phyloP scores from a whole-genome alignment of 2,329 filamentous ascomycete genomes.

The Scopulariopsis brevicaulis region DNA sequence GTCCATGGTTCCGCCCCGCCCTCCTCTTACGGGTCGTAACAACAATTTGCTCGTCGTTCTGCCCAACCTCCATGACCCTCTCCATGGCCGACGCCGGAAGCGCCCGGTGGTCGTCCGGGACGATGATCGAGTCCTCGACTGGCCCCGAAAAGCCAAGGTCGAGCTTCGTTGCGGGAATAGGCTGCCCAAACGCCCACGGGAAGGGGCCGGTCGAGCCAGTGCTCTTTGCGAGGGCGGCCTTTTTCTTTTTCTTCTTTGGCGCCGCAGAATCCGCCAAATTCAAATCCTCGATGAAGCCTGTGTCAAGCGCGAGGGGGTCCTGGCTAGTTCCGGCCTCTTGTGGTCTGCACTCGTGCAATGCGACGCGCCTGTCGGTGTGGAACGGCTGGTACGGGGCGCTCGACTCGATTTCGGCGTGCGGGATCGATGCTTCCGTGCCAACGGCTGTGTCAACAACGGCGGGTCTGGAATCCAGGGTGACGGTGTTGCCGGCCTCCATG shows the following conservation, averaged over 20 bases:
- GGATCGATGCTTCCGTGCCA: slow-evolving; percentile 52
- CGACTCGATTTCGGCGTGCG: slow-evolving; percentile 82
- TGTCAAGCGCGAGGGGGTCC: background rate
- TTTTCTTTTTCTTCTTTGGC: slow-evolving; percentile 24
- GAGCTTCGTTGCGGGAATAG: slow-evolving; percentile 36
- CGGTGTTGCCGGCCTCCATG: slow-evolving; percentile 40
- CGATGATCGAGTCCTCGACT: slow-evolving; percentile 40
- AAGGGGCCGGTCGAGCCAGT: slow-evolving; percentile 6
- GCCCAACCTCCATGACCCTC: slow-evolving; percentile 44
- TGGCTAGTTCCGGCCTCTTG: background rate
- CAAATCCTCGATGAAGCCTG: slow-evolving; percentile 20
- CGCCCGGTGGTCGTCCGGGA: slow-evolving; percentile 43
- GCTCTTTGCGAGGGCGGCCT: slow-evolving; percentile 8
- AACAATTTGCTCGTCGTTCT: slow-evolving; percentile 65
- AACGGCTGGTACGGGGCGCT: slow-evolving; percentile 94
- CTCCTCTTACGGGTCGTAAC: slow-evolving; percentile 67
- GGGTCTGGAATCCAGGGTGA: slow-evolving; percentile 33
- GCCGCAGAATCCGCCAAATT: slow-evolving; percentile 25
- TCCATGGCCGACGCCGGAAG: slow-evolving; percentile 55
- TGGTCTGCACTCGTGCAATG: slow-evolving; percentile 53
- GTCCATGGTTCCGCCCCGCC: slow-evolving; percentile 31
- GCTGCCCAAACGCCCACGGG: slow-evolving; percentile 51
- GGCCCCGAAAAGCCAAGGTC: slow-evolving; percentile 35
- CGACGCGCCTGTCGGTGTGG: slow-evolving; percentile 79
- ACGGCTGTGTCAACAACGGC: slow-evolving; percentile 23